A percentile compares a stretch with the other conserved stretches of the same genome.
Conservation (phyloP, 148 eudicot genomes). For the Rhododendron molle region DNA sequence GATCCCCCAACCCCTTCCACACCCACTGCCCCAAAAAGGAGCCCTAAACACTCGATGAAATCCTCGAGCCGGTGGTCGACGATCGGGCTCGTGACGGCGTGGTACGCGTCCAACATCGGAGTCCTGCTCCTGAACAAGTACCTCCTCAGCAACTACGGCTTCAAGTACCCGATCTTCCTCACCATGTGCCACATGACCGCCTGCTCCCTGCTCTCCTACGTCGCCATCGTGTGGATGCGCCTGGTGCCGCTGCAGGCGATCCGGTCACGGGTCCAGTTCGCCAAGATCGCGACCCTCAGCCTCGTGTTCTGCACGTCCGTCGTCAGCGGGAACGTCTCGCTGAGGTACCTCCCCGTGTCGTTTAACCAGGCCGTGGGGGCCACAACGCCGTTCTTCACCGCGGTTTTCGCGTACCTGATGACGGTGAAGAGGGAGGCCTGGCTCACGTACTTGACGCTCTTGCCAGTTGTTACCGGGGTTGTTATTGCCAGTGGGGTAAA, state of each 20-base stretch:
- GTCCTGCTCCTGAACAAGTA: constrained; percentile 78
- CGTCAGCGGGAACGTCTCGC: constrained; percentile 71
- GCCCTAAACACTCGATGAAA: constrained; percentile 29
- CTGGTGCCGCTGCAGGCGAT: constrained; percentile 66
- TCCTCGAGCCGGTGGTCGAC: constrained; percentile 47
- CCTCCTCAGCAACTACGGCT: constrained; percentile 67
- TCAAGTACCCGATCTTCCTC: constrained; percentile 82
- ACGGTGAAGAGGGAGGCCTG: constrained; percentile 66
- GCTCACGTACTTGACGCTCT: constrained; percentile 56
- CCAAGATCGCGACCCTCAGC: constrained; percentile 59
- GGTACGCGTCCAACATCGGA: constrained; percentile 90
- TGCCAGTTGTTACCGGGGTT: constrained; percentile 81
- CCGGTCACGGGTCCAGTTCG: constrained; percentile 61
- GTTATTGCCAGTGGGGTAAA: constrained; percentile 85
- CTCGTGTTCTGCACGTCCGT: constrained; percentile 67
- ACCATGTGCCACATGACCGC: constrained; percentile 97
- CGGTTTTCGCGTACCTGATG: constrained; percentile 69
- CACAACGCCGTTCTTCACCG: constrained; percentile 84
- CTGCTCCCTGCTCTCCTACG: constrained; percentile 71
- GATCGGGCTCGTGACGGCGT: constrained; percentile 57
- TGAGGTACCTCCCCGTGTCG: constrained; percentile 67
- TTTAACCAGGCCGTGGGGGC: constrained; percentile 83
- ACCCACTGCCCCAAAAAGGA: not conserved
- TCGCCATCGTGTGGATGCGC: constrained; percentile 64
- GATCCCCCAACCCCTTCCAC: not conserved